These are phyloP conservation scores for Jaminaea rosea DNA, from an alignment of 1,284 basidiomycete genomes.

Conservation along the genomic window DNA sequence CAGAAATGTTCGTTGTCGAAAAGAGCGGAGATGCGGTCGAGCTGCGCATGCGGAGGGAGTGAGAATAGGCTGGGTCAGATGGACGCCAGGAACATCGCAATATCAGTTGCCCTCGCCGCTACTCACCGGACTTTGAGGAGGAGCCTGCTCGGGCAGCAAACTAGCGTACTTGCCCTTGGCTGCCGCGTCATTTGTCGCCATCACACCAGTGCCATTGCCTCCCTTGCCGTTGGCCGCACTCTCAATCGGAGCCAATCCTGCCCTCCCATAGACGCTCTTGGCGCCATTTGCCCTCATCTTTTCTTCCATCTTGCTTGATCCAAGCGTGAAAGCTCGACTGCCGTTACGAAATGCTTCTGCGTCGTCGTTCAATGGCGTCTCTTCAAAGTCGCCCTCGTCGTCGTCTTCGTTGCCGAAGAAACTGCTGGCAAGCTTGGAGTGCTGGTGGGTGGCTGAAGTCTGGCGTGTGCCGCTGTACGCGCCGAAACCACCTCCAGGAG, in stretches of 20 bases:
- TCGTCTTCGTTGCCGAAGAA: neutral
- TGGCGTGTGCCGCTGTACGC: neutral
- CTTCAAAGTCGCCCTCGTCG: neutral
- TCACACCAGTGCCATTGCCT: neutral
- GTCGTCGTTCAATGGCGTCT: neutral
- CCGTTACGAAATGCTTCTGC: too few species aligned
- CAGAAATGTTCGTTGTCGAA: constrained; percentile 29
- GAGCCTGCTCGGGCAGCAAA: constrained; percentile 34
- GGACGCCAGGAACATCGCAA: neutral
- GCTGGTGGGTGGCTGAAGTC: neutral
- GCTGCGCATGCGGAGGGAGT: neutral
- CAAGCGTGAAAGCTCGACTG: too few species aligned
- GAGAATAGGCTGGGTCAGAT: neutral
- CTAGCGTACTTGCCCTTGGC: constrained; percentile 28
- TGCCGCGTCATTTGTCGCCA: neutral
- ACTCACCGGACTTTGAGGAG: constrained; percentile 18
- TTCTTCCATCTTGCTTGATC: constrained; percentile 11
- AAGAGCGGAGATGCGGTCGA: constrained; percentile 16
- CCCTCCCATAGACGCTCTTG: constrained; percentile 2
- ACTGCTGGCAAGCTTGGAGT: neutral
- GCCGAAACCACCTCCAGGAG: neutral
- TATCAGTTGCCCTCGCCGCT: neutral
- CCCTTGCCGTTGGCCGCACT: neutral
- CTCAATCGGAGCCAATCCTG: constrained; percentile 5
- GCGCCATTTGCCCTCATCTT: constrained; percentile 4